Evolutionary conservation across 805 yeast species (phyloP).

Genomic region (Cyberlindnera subsufficiens): DNA sequence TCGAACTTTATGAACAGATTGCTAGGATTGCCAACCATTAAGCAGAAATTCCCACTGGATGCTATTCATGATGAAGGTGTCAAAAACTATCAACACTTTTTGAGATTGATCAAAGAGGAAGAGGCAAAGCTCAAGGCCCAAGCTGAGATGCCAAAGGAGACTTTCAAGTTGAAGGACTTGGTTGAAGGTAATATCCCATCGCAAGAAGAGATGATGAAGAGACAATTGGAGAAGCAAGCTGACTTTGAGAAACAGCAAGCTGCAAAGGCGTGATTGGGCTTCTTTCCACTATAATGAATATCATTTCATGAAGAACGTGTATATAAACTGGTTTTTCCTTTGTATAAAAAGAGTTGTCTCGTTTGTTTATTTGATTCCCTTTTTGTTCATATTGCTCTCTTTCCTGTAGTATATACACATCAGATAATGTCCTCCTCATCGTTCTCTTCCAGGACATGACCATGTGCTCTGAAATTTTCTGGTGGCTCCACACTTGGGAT

Average conservation of each 20-base stretch:
- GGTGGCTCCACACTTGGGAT: conserved; percentile 76
- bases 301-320: too few relatives aligned
- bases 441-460: conserved; percentile 30
- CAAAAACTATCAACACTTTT: conserved; percentile 77
- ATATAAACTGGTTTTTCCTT: too few relatives aligned
- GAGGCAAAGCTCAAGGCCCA: conserved; percentile 54
- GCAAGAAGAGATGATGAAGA: conserved; percentile 55
- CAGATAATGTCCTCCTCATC: conserved; percentile 31
- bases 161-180: conserved; percentile 77
- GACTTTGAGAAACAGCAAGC: conserved; percentile 27
- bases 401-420: background rate
- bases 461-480: conserved; percentile 64
- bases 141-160: conserved; percentile 76
- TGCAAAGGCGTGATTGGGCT: conserved; percentile 1
- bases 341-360: too few relatives aligned
- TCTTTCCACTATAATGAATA: too few relatives aligned
- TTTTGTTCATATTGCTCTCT: too few relatives aligned
- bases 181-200: conserved; percentile 78
- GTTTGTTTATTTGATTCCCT: too few relatives aligned
- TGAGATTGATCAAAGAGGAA: conserved; percentile 80
- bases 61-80: conserved; percentile 88
- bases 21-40: conserved; percentile 54
- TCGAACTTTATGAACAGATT: conserved; percentile 51
- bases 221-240: conserved; percentile 36
- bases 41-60: conserved; percentile 66